Percentiles rank a stretch among this genome's conserved stretches.
phyloP scores from a whole-genome alignment of 2,329 filamentous ascomycete species.

The Purpureocillium lavendulum region DNA sequence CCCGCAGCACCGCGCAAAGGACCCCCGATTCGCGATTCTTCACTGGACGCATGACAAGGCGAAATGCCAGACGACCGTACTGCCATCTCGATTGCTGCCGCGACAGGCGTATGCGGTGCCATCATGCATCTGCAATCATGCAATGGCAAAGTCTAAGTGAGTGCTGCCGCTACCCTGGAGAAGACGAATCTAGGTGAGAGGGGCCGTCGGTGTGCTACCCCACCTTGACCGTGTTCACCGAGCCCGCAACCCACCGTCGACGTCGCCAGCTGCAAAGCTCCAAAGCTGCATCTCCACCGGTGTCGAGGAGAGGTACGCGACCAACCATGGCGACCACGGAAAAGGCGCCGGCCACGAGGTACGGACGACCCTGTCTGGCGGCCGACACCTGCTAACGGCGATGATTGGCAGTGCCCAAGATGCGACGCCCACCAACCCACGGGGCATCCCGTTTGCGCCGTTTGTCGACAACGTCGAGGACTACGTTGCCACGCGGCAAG shows the following conservation, averaged over 20 bases:
- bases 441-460: constrained; percentile 75
- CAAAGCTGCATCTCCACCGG: constrained; percentile 12
- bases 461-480: constrained; percentile 87
- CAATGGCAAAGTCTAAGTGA: too few species aligned
- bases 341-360: constrained; percentile 28
- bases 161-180: too few species aligned
- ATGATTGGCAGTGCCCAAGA: constrained; percentile 26
- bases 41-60: too few species aligned
- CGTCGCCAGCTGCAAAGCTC: constrained; percentile 19
- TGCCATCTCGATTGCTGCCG: too few species aligned
- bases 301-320: constrained; percentile 11
- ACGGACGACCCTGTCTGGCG: too few species aligned
- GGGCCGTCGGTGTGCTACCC: constrained; percentile 12
- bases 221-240: constrained; percentile 18
- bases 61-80: too few species aligned
- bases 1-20: too few species aligned
- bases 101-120: too few species aligned
- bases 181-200: not conserved
- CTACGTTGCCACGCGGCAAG: constrained; percentile 68
- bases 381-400: too few species aligned
- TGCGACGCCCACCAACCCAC: constrained; percentile 59
- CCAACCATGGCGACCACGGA: constrained; percentile 31
- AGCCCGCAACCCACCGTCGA: constrained; percentile 20
- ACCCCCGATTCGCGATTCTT: too few species aligned
- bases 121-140: too few species aligned